A percentile compares a stretch with the other conserved stretches of the same genome.
These are phyloP conservation scores for Corylus heterophylla DNA, from an alignment of 306 rosid species.

Conservation along the genomic window DNA sequence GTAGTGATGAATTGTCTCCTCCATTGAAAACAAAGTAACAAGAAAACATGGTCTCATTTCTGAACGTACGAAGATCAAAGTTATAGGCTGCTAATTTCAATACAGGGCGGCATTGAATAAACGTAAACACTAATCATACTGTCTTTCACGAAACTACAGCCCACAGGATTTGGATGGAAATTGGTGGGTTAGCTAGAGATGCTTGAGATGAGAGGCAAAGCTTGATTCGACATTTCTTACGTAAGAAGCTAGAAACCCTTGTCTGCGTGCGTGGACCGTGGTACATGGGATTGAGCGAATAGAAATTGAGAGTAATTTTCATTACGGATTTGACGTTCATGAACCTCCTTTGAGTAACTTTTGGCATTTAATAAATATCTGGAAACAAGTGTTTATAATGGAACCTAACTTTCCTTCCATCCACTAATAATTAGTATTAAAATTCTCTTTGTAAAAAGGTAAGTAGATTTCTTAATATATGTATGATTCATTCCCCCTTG, in stretches of 20 bases:
- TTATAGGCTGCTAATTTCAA: background rate
- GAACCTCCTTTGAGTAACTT: constrained; percentile 7
- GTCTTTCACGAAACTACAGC: background rate
- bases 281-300: background rate
- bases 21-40: constrained; percentile 3
- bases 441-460: background rate
- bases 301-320: background rate
- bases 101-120: background rate
- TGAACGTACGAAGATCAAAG: background rate
- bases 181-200: background rate
- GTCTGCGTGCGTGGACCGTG: constrained; percentile 4
- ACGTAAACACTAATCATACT: constrained; percentile 6
- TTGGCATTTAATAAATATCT: background rate
- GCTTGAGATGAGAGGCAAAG: background rate
- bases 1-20: background rate
- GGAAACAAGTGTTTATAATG: background rate
- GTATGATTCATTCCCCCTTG: background rate
- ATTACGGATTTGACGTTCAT: constrained; percentile 4
- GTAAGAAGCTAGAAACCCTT: background rate
- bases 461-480: background rate
- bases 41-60: constrained; percentile 6
- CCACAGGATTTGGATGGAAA: constrained; percentile 5
- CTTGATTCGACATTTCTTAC: background rate
- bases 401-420: constrained; percentile 1
- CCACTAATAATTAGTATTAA: background rate